Percentiles rank a stretch among this genome's conserved stretches.
Conservation (phyloP, 352 stramenopile genomes). For the Phytophthora chlamydospora region DNA sequence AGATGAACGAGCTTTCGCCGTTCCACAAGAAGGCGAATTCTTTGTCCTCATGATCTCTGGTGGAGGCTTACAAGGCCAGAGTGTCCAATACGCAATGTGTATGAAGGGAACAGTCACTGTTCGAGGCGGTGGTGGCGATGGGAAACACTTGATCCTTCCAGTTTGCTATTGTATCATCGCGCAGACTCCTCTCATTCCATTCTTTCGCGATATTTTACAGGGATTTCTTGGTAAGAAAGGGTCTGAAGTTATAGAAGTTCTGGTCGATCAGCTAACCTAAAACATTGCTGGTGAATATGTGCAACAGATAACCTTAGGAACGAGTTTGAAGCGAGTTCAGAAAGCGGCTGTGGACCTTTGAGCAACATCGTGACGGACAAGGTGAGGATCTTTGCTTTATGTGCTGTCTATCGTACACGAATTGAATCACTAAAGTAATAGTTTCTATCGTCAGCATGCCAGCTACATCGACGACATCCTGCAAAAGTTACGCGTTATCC, state of each 20-base stretch:
- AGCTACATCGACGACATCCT: conserved; percentile 43
- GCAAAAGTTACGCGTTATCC: conserved; percentile 26
- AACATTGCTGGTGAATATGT: not conserved
- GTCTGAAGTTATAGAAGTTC: not conserved
- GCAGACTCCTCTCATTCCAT: conserved; percentile 49
- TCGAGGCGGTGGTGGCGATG: conserved; percentile 11
- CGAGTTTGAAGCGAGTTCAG: conserved; percentile 18
- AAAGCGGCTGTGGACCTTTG: conserved; percentile 5
- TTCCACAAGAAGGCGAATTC: conserved; percentile 29
- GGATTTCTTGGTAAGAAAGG: conserved; percentile 39
- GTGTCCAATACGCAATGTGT: conserved; percentile 62
- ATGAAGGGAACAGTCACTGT: conserved; percentile 48
- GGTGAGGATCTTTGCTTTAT: conserved; percentile 27
- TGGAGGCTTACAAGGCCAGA: conserved; percentile 51
- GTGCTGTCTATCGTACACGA: not conserved
- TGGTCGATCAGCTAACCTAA: not conserved
- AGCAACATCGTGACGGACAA: conserved; percentile 53
- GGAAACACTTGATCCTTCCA: conserved; percentile 23
- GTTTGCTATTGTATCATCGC: conserved; percentile 64
- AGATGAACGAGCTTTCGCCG: not conserved
- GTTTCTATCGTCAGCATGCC: conserved; percentile 37
- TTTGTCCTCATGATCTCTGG: conserved; percentile 65
- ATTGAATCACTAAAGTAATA: not conserved
- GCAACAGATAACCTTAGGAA: conserved; percentile 26
- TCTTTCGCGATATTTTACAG: conserved; percentile 44